Percentiles rank a stretch among this genome's conserved stretches.
These are phyloP conservation scores for Cynanchum wilfordii DNA, from an alignment of 257 asterid species.

Conservation along the genomic window DNA sequence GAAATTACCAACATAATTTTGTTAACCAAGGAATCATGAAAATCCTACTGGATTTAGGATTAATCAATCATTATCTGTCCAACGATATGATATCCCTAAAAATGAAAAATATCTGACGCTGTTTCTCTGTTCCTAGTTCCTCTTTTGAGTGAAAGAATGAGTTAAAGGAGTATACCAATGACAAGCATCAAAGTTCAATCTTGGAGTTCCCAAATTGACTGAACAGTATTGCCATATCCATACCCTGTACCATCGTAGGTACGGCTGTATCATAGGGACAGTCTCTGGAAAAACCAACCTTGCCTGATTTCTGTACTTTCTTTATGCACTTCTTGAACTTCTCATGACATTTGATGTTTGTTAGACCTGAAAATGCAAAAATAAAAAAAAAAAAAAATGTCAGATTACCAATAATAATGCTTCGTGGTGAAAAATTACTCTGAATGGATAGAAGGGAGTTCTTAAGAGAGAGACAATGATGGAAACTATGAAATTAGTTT, in stretches of 20 bases:
- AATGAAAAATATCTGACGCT: background rate
- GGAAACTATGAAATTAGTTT: background rate
- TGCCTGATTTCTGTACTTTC: slow-evolving; percentile 73
- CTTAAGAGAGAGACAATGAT: background rate
- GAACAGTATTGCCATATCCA: slow-evolving; percentile 79
- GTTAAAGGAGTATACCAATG: background rate
- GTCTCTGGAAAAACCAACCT: slow-evolving; percentile 57
- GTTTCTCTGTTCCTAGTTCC: background rate
- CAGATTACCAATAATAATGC: no score
- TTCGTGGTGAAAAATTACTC: background rate
- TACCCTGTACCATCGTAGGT: slow-evolving; percentile 83
- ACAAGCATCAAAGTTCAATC: slow-evolving; percentile 43
- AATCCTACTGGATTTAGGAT: background rate
- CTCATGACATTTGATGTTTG: slow-evolving; percentile 70
- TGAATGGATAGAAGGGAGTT: background rate
- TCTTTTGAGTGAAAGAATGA: background rate
- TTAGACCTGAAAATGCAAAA: slow-evolving; percentile 45
- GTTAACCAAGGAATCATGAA: background rate
- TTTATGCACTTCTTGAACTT: slow-evolving; percentile 78
- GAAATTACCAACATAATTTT: background rate
- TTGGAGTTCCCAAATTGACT: slow-evolving; percentile 61
- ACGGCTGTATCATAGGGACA: slow-evolving; percentile 70
- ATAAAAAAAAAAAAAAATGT: background rate
- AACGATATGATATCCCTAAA: background rate
- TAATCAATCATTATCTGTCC: background rate